Base-by-base conservation (phyloP, 306 rosid species). In the Prunus fruticosa region DNA sequence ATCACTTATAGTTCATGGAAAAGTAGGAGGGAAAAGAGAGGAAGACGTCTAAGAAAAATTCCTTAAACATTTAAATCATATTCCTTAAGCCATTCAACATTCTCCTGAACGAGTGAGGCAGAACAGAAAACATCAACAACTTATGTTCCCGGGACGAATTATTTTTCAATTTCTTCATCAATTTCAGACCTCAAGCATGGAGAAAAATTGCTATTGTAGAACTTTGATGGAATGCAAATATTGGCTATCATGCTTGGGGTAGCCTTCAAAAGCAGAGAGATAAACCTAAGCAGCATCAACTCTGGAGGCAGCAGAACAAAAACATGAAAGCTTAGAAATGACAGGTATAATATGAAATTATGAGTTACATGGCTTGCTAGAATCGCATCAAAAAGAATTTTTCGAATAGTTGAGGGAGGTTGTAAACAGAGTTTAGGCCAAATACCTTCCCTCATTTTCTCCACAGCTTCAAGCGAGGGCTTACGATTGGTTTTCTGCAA, bases 271-370 rank as follows among this genome's bases (percentile, higher is more conserved):
- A 95, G 91, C 74, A 91, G 97, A 66, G 99, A 95, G 82, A 95
- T 92, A 82, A 95, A 95, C 72, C 97, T 97, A 41, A 92, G 99
- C 86, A 92, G 82, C 99, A 95, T 95, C 89, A 95, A 88, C 91
- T 92, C 99, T 95, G 90, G 72, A 76, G 79, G 85, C 57, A 79
- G 41, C 78, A 79, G 57, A 27, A 25, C 76, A 32, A 79, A 76
- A 51, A 23, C 41, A 72, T 34, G 62, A 68, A 52, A 73, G 18
- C 49, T 70, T 28, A 58, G 5, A 66, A 78, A 22, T 71, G 14
- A 69, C 38, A 65, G 71, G 43, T 41, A 57, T n/a, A 46, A 38
- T 71, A 41, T 60, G 52, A 22, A 78, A 67, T n/a, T 54, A 63
- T 32, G 49, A 16, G 64, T 28, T 23, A 8, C 16, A 70, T 64